Base-by-base conservation (phyloP, 495 filamentous ascomycete species). In the Bacidia gigantensis region DNA sequence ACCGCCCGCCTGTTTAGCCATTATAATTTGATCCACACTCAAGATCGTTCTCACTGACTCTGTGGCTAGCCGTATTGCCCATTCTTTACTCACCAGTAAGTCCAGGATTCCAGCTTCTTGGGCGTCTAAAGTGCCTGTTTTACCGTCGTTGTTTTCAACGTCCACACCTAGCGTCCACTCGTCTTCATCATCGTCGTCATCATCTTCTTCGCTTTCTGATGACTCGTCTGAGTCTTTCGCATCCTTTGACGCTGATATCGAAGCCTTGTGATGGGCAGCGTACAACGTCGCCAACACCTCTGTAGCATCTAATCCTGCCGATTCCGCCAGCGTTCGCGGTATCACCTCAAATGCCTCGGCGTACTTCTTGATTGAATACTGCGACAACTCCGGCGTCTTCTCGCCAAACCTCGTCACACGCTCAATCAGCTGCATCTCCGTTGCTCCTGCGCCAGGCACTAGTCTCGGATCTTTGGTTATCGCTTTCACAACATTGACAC, bases 11-110 rank as follows among this genome's bases (percentile, higher is more conserved):
- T 96, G 90, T 67, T 89, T 81, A 48, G 93, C 89, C 45, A 99
- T 93, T 63, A 99, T 99, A 60, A 99, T 97, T 72, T 99, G 93
- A 69, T 99, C 93, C 14, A 99, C 93, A 35, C 89, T 90, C 55
- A 99, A 74, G 35, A 99, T 85, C 41, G 93, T 97, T 52, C 93
- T 79, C 46, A 86, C 90, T 44, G 92, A 82, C 67, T 99, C 93
- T 14, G 89, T 96, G 41, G 93, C 93, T 45, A 99, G 72, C 67
- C 89, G 89, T 62, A 99, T 95, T 2, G 93, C 93, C 87, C 87
- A 96, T 61, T 80, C 80, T 78, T 99, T 99, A 35, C 83, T 76
- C 39, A 86, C 77, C 67, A 96, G 74, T 44, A 99, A 75, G 69
- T 99, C 93, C 39, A 99, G 72, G 52, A 99, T 97, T 42, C 85